Evolutionary conservation across 148 eudicot genomes (phyloP).

Genomic region (Bassia scoparia): DNA sequence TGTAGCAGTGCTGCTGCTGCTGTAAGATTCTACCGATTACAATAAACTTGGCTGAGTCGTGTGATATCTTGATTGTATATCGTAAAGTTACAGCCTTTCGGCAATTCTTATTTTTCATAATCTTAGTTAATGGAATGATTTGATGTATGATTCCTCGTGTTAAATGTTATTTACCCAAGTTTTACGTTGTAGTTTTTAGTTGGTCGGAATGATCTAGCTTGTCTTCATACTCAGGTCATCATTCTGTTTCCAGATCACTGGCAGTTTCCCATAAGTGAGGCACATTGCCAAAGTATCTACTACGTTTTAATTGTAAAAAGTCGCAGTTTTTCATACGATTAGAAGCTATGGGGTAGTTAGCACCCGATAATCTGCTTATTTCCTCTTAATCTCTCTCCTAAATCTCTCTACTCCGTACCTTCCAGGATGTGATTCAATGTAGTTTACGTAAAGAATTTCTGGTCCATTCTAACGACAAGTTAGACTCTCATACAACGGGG

Average conservation of each 20-base stretch:
- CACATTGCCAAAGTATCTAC: too few species aligned
- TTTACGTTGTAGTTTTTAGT: neutral
- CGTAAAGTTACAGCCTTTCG: neutral
- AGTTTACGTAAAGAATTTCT: neutral
- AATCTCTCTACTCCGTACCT: too few species aligned
- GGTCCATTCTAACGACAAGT: neutral
- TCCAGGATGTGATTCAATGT: neutral
- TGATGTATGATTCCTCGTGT: neutral
- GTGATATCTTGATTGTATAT: slow-evolving; percentile 3
- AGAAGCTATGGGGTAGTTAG: too few species aligned
- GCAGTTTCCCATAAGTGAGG: too few species aligned
- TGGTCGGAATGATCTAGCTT: too few species aligned
- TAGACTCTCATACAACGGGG: neutral
- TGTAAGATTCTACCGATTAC: slow-evolving; percentile 13
- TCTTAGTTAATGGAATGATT: neutral
- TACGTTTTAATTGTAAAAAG: too few species aligned
- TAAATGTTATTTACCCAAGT: neutral
- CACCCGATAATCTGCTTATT: too few species aligned
- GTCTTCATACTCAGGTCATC: too few species aligned
- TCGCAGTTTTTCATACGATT: too few species aligned
- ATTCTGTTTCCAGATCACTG: too few species aligned
- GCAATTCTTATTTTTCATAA: neutral
- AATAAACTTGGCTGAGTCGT: neutral
- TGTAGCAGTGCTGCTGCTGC: neutral
- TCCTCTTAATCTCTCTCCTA: too few species aligned